phyloP scores from a whole-genome alignment of 805 yeast species.

The Wickerhamiella alocasiicola region DNA sequence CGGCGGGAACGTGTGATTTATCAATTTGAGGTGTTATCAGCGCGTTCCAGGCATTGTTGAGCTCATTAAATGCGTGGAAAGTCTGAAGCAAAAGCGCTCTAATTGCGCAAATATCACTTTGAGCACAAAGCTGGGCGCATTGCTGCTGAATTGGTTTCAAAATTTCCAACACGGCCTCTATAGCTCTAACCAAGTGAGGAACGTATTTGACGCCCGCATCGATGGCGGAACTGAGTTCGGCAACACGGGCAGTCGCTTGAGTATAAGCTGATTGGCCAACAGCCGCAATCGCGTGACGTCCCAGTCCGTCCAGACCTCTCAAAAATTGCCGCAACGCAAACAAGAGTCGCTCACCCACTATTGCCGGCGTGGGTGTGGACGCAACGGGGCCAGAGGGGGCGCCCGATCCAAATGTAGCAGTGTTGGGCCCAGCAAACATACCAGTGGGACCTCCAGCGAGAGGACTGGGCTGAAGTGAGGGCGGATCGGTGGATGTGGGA shows the following conservation, averaged over 20 bases:
- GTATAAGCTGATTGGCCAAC: not conserved
- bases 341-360: constrained; percentile 5
- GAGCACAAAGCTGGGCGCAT: constrained; percentile 3
- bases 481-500: not conserved
- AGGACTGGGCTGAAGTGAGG: constrained; percentile 1
- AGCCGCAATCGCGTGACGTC: not conserved
- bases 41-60: constrained; percentile 50
- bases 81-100: constrained; percentile 50
- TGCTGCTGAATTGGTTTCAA: constrained; percentile 1
- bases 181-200: constrained; percentile 2
- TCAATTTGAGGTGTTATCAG: constrained; percentile 12
- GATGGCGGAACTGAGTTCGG: constrained; percentile 3
- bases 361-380: not conserved
- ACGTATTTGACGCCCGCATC: constrained; percentile 8
- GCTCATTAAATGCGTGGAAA: constrained; percentile 52
- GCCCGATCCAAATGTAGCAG: not conserved
- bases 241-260: constrained; percentile 1
- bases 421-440: not conserved
- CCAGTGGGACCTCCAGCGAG: no score
- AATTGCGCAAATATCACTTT: constrained; percentile 37
- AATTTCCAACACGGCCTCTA: constrained; percentile 3
- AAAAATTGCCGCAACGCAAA: constrained; percentile 6
- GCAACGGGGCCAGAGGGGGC: not conserved
- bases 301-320: constrained; percentile 1
- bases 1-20: constrained; percentile 18